Conservation (phyloP, 768 basidiomycete genomes). For the Russula sp. region DNA sequence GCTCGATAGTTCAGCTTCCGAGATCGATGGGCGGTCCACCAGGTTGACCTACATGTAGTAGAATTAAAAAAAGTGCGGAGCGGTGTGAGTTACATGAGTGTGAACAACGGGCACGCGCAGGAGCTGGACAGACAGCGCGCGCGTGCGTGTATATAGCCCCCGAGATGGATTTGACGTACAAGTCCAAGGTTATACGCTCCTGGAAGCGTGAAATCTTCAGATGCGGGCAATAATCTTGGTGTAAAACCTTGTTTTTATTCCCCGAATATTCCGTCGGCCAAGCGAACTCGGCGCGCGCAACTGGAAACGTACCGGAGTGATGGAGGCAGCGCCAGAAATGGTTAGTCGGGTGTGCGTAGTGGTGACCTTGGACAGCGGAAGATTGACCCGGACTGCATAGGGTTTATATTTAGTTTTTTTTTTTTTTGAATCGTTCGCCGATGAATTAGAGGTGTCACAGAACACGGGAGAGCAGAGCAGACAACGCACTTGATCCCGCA, state of each 20-base stretch:
- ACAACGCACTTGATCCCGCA: conserved; percentile 73
- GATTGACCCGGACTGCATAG: conserved; percentile 51
- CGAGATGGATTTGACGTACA: conserved; percentile 34
- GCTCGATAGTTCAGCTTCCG: conserved; percentile 49
- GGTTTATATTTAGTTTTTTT: not conserved
- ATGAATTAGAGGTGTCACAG: not conserved
- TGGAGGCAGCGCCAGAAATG: conserved; percentile 77
- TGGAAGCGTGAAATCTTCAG: conserved; percentile 56
- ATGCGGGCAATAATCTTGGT: conserved; percentile 39
- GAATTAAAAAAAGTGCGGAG: not conserved
- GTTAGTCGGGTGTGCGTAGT: conserved; percentile 73
- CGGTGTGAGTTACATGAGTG: not conserved
- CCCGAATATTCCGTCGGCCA: not conserved
- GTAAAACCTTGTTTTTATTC: conserved; percentile 47
- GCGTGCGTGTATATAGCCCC: not conserved
- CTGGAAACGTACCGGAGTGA: conserved; percentile 43
- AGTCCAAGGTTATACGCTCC: conserved; percentile 54
- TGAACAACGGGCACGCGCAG: no score
- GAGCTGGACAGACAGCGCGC: no score
- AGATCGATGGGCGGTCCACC: conserved; percentile 57
- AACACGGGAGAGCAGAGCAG: not conserved
- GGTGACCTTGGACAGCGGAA: conserved; percentile 66
- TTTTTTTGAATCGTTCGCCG: not conserved
- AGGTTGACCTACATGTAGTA: conserved; percentile 55
- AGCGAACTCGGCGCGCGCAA: not conserved